A percentile compares a stretch with the other conserved stretches of the same genome.
Conservation (phyloP, 2,329 filamentous ascomycete species). For the Pyrenophora graminea region DNA sequence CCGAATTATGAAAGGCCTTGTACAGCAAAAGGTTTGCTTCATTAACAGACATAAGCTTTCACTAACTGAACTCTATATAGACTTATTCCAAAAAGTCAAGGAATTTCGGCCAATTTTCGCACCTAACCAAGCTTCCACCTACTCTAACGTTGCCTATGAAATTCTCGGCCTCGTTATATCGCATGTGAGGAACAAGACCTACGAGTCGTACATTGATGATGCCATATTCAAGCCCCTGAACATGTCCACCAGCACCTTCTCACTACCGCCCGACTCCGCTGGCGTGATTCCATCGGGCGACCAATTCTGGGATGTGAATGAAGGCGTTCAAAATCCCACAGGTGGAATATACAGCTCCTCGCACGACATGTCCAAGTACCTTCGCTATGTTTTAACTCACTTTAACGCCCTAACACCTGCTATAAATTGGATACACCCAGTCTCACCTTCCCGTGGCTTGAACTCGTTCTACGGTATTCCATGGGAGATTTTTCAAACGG, state of each 20-base stretch:
- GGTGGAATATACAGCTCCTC: slow-evolving; percentile 52
- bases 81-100: slow-evolving; percentile 42
- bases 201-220: slow-evolving; percentile 45
- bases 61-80: slow-evolving; percentile 20
- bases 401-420: slow-evolving; percentile 49
- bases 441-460: slow-evolving; percentile 43
- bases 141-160: slow-evolving; percentile 50
- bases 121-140: slow-evolving; percentile 50
- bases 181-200: slow-evolving; percentile 44
- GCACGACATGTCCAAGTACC: slow-evolving; percentile 49
- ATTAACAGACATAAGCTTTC: background rate
- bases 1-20: slow-evolving; percentile 39
- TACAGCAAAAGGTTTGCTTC: slow-evolving; percentile 21
- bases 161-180: slow-evolving; percentile 49
- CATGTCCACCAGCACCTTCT: slow-evolving; percentile 38
- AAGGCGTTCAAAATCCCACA: slow-evolving; percentile 50
- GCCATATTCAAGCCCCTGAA: slow-evolving; percentile 47
- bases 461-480: slow-evolving; percentile 53
- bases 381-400: slow-evolving; percentile 50
- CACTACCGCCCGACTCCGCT: slow-evolving; percentile 37
- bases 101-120: slow-evolving; percentile 45
- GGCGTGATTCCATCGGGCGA: slow-evolving; percentile 46
- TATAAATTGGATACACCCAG: slow-evolving; percentile 52
- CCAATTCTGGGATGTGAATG: slow-evolving; percentile 49
- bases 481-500: slow-evolving; percentile 54